Conservation (phyloP, 805 yeast species). For the Alloascoidea africana region DNA sequence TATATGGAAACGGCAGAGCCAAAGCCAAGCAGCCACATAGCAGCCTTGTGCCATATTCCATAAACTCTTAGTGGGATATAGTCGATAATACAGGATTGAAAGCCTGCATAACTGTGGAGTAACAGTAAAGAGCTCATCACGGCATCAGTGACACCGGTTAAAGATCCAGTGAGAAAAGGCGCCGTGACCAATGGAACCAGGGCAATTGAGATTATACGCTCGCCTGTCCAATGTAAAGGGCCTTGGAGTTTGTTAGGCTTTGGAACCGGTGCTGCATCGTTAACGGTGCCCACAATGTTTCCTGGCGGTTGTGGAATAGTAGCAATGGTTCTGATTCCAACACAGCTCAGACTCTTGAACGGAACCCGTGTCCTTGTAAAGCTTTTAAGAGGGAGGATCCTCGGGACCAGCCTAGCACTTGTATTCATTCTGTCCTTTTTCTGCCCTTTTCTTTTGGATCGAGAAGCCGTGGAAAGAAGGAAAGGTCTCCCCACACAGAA, state of each 20-base stretch:
- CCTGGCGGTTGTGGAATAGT: slow-evolving; percentile 79
- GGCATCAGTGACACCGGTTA: slow-evolving; percentile 60
- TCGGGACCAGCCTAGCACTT: too few species aligned
- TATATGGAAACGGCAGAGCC: slow-evolving; percentile 61
- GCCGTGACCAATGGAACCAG: slow-evolving; percentile 64
- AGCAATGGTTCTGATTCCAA: too few species aligned
- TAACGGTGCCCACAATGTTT: slow-evolving; percentile 80
- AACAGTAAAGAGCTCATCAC: slow-evolving; percentile 48
- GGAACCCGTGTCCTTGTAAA: too few species aligned
- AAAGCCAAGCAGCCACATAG: slow-evolving; percentile 48
- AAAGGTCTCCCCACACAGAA: too few species aligned
- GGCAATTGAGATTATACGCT: slow-evolving; percentile 51
- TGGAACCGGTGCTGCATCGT: slow-evolving; percentile 72
- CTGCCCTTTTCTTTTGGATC: too few species aligned
- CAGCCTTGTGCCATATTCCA: slow-evolving; percentile 59
- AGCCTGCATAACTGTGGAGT: slow-evolving; percentile 74
- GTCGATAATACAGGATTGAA: slow-evolving; percentile 84
- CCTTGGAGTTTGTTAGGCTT: slow-evolving; percentile 53
- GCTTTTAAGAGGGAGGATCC: too few species aligned
- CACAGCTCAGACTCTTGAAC: too few species aligned
- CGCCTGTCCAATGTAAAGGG: slow-evolving; percentile 88
- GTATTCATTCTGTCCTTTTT: too few species aligned
- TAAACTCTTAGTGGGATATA: slow-evolving; percentile 81
- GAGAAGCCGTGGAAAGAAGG: too few species aligned
- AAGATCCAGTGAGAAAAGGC: slow-evolving; percentile 66